A percentile compares a stretch with the other conserved stretches of the same genome.
phyloP scores from a whole-genome alignment of 495 filamentous ascomycete genomes.

The Tuber aestivum region DNA sequence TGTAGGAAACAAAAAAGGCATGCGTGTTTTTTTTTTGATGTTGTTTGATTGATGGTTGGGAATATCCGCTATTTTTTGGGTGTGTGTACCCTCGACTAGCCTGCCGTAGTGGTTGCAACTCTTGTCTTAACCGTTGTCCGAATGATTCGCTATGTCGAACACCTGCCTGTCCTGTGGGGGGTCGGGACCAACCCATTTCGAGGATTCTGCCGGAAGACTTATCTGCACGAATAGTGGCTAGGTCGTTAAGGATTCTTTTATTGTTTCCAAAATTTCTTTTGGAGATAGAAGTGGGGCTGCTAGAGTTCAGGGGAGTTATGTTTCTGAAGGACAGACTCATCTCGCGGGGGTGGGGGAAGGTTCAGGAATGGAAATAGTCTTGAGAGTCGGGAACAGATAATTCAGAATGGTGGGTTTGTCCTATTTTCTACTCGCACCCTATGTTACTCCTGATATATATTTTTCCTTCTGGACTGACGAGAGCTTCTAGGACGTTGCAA shows the following conservation, averaged over 20 bases:
- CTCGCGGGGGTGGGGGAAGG: constrained; percentile 54
- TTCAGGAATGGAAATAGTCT: constrained; percentile 54
- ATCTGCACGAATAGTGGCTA: constrained; percentile 79
- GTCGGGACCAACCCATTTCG: constrained; percentile 43
- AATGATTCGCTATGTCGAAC: constrained; percentile 9
- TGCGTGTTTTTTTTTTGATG: no score
- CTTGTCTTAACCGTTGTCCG: background rate
- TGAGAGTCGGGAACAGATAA: constrained; percentile 64
- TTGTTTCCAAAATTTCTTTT: constrained; percentile 99
- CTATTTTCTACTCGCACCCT: constrained; percentile 1
- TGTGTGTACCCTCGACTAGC: no score
- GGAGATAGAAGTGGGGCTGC: constrained; percentile 75
- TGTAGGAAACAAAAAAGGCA: no score
- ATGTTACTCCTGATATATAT: constrained; percentile 6
- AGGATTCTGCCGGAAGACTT: constrained; percentile 37
- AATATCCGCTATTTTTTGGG: no score
- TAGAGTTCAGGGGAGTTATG: constrained; percentile 80
- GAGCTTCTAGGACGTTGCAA: constrained; percentile 48
- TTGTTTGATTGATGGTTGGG: no score
- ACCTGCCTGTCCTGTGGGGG: constrained; percentile 38
- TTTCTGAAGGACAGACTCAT: constrained; percentile 72
- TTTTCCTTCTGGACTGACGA: no score
- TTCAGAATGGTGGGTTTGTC: constrained; percentile 53
- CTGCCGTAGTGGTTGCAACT: constrained; percentile 3
- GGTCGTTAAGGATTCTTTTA: constrained; percentile 66